Base-by-base conservation (phyloP, 75 land plant genomes). In the Cupressus sempervirens region DNA sequence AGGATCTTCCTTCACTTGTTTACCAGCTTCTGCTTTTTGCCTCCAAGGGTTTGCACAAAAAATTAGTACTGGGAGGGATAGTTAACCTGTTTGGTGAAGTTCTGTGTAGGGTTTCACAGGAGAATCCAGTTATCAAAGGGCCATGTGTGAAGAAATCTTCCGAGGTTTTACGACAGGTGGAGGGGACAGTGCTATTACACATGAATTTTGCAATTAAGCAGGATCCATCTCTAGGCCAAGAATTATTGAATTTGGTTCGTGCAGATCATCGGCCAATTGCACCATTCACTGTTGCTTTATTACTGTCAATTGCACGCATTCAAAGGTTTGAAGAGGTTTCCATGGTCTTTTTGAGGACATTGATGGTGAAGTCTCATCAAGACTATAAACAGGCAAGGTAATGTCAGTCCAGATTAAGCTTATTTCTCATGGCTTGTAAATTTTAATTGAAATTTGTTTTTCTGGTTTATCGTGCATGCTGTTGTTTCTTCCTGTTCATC, bases 121-220 rank as follows among this genome's bases (percentile, higher is more conserved):
- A 43, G 40, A n/a, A 29, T 45, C 26, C 68, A 29, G 68, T 77
- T 43, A 50, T 10, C 36, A 30, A 45, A 26, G 48, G 62, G 81
- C 35, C 4, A 36, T 84, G 77, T 40, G 58, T 40, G 56, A 87
- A 84, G 43, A 85, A 76, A 15, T 58, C 87, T n/a, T 82, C 83
- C 12, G 85, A 92, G 29, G 85, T 85, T 13, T 84, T 83, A 58
- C 84, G 90, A 74, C 99, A 97, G 89, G 92, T 97, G 29, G 98
- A 94, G 77, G 98, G 99, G 77, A 97, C 99, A 41, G 92, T 94
- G 32, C 83, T 97, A 84, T 91, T 97, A 83, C 99, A 97, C 85
- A 89, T 95, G 81, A 95, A 95, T 86, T 97, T 97, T 84, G 99
- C 94, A 12, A 97, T 95, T 80, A 97, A 95, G 93, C 99, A 97